Evolutionary conservation across 2,329 filamentous ascomycete species (phyloP).

Genomic region (Colletotrichum paranaense): DNA sequence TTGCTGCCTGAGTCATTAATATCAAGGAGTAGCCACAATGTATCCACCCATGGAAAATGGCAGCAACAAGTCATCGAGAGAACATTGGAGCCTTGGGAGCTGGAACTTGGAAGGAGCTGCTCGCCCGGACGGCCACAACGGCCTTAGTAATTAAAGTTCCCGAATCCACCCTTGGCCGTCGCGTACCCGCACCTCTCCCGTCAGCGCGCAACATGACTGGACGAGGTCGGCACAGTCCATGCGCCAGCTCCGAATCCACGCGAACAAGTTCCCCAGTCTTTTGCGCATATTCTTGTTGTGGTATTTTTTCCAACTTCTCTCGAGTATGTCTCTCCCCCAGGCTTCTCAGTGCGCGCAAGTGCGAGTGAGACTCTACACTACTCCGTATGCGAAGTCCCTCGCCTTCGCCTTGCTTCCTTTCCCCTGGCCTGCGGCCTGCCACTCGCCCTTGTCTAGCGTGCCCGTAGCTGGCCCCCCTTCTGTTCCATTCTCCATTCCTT

Average conservation of each 20-base stretch:
- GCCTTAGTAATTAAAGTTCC: conserved; percentile 36
- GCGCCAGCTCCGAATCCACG: conserved; percentile 36
- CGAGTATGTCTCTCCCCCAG: neutral
- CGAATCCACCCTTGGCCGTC: conserved; percentile 30
- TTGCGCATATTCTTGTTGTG: neutral
- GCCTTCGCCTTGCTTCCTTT: neutral
- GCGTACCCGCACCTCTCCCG: neutral
- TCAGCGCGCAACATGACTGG: conserved; percentile 6
- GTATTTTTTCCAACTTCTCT: neutral
- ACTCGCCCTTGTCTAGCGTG: conserved; percentile 25
- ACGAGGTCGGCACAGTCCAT: neutral
- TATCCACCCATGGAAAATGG: neutral
- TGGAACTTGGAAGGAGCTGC: neutral
- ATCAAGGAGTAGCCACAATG: neutral
- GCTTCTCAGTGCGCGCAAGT: neutral
- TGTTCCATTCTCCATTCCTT: conserved; percentile 29
- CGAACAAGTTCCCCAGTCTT: conserved; percentile 30
- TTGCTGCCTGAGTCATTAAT: conserved; percentile 34
- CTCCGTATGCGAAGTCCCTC: neutral
- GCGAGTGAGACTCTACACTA: neutral
- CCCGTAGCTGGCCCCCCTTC: conserved; percentile 20
- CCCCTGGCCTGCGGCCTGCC: conserved; percentile 11
- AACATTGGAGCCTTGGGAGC: no score
- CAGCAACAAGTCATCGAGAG: neutral
- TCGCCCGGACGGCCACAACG: conserved; percentile 1